A percentile compares a stretch with the other conserved stretches of the same genome.
Evolutionary conservation across 2,329 filamentous ascomycete species (phyloP).

Genomic region (Metarhizium album): DNA sequence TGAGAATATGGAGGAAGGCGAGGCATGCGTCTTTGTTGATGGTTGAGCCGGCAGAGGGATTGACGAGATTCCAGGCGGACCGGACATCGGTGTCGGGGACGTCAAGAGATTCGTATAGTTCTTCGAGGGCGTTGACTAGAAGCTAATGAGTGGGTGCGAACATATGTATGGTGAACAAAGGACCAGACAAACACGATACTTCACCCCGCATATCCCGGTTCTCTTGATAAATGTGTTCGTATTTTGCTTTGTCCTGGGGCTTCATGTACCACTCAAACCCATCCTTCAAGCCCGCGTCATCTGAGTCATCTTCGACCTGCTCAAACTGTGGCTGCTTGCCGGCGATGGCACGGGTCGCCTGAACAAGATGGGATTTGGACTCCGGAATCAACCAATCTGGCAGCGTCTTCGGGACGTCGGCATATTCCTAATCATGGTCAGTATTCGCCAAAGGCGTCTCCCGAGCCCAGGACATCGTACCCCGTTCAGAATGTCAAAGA

Average conservation of each 20-base stretch:
- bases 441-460: conserved; percentile 8
- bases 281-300: conserved; percentile 77
- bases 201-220: conserved; percentile 83
- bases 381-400: conserved; percentile 97
- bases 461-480: conserved; percentile 31
- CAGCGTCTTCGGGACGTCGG: conserved; percentile 72
- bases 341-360: conserved; percentile 69
- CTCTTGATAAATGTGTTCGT: conserved; percentile 94
- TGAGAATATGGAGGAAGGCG: conserved; percentile 93
- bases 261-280: conserved; percentile 99
- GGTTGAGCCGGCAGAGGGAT: conserved; percentile 69
- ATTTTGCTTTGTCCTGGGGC: conserved; percentile 80
- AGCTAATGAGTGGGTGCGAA: conserved; percentile 7
- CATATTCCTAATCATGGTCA: conserved; percentile 55
- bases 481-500: conserved; percentile 94
- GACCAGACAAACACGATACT: conserved; percentile 52
- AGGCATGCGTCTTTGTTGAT: conserved; percentile 94
- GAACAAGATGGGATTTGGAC: conserved; percentile 83
- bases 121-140: conserved; percentile 64
- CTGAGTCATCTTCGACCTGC: conserved; percentile 70
- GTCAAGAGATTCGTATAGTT: conserved; percentile 74
- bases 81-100: conserved; percentile 70
- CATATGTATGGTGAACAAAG: not conserved
- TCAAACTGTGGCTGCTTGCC: conserved; percentile 77
- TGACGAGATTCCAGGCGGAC: conserved; percentile 94